Evolutionary conservation across 495 filamentous ascomycete species (phyloP).

Genomic region (Annulohypoxylon nitens): DNA sequence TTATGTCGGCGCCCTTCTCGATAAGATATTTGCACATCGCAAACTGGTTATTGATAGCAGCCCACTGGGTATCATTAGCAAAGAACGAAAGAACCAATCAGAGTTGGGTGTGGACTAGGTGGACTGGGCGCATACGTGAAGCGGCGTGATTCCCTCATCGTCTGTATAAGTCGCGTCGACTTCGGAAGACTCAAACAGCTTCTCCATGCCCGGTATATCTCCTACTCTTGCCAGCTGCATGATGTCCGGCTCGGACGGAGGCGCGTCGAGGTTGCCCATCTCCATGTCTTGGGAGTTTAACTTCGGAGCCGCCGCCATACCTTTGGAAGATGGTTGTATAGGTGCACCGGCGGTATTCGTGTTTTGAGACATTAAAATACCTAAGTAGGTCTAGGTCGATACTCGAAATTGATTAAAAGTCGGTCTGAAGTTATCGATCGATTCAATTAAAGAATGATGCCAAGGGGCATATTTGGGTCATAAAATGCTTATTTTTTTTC

Average conservation of each 20-base stretch:
- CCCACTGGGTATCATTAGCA: conserved; percentile 78
- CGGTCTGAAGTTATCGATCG: neutral
- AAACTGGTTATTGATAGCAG: conserved; percentile 98
- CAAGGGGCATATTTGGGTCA: conserved; percentile 29
- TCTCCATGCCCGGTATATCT: conserved; percentile 87
- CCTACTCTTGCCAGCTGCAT: conserved; percentile 95
- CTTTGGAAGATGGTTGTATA: conserved; percentile 68
- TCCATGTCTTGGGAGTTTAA: conserved; percentile 74
- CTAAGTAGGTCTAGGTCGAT: conserved; percentile 1
- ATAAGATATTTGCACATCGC: conserved; percentile 95
- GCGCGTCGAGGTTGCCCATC: conserved; percentile 69
- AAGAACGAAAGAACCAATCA: neutral
- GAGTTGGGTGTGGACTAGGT: too few relatives aligned
- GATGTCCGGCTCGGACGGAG: conserved; percentile 78
- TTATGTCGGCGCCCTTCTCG: conserved; percentile 89
- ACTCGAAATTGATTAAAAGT: conserved; percentile 12
- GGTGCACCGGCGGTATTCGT: conserved; percentile 52
- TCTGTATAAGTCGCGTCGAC: conserved; percentile 84
- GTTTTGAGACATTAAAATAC: conserved; percentile 39
- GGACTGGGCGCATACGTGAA: conserved; percentile 77
- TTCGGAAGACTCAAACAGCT: conserved; percentile 84
- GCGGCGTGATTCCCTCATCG: conserved; percentile 90
- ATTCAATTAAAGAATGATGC: conserved; percentile 7
- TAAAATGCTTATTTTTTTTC: conserved; percentile 12
- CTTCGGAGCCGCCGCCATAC: conserved; percentile 69